Evolutionary conservation across 768 basidiomycete genomes (phyloP), one percentile per base, ranked within the genome.

Genomic region (Kwoniella dejecticola): DNA sequence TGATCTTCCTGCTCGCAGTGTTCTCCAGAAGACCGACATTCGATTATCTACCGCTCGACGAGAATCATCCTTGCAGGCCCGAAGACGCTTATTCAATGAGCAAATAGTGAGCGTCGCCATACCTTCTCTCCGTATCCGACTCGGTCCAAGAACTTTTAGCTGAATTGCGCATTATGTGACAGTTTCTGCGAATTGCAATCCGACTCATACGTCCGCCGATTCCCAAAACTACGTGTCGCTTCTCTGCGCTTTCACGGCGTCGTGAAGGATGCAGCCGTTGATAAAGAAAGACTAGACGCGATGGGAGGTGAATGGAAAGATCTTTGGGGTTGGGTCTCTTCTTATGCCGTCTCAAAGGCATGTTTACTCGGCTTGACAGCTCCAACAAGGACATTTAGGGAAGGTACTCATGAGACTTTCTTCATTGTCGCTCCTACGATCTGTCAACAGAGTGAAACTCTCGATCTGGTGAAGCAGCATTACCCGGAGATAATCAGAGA

Each of bases 261-360:
- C 27, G 49, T 62, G 33, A 52, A 55, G 21, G 52, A 60, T 13
- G 36, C 36, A 1, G 23, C 50, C 6, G 86, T 21, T 83, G 68
- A 72, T 26, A 82, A 77, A 65, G 80, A 82, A n/a, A 26, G 6
- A 0, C 53, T 72, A 30, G 23, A 64, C 44, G 27, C 52, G 17
- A 30, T 48, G 10, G 38, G 42, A 0, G 68, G 66, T 3, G 44
- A 54, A 23, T 68, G 63, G 62, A 74, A 74, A 64, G 74, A 77
- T 60, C 80, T 90, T 27, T 89, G 88, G 88, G 84, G 86, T 12
- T 90, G 86, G 64, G 84, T 87, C 21, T 86, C 88, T 56, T 81
- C 86, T 68, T 85, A 86, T 68, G 84, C 86, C 3, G 83, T 79
- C 1, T 86, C 88, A 6, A 82, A 85, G 17, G 87, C 88, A 0